These are phyloP conservation scores for Phytophthora pluvialis DNA, from an alignment of 352 stramenopile species.

Conservation along the genomic window DNA sequence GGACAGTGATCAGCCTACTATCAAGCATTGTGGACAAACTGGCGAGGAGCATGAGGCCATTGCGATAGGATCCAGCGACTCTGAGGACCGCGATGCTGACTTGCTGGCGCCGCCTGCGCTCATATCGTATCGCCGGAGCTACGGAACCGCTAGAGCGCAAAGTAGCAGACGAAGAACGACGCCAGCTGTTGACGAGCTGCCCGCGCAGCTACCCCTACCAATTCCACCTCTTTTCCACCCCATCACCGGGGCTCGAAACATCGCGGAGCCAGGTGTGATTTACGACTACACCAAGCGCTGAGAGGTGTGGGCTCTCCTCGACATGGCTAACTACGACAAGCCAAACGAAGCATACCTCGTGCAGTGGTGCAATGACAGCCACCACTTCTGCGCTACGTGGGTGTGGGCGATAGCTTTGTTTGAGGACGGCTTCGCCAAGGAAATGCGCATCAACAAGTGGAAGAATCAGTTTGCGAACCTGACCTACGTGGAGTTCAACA, in stretches of 20 bases:
- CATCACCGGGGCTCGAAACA: not conserved
- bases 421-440: not conserved
- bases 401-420: not conserved
- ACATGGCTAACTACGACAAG: not conserved
- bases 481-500: not conserved
- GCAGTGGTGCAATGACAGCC: not conserved
- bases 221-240: not conserved
- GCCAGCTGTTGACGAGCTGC: too few species aligned
- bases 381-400: not conserved
- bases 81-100: too few species aligned
- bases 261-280: not conserved
- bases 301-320: not conserved
- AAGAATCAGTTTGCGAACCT: not conserved
- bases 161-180: too few species aligned
- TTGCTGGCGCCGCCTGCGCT: too few species aligned
- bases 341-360: not conserved
- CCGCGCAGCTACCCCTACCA: not conserved
- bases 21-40: too few species aligned
- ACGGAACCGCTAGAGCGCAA: too few species aligned
- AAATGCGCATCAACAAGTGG: not conserved
- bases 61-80: too few species aligned
- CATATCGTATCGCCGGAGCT: too few species aligned
- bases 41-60: too few species aligned
- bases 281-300: not conserved
- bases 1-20: too few species aligned